phyloP scores from a whole-genome alignment of 2,329 filamentous ascomycete genomes.

The Aspergillus aculeatus region DNA sequence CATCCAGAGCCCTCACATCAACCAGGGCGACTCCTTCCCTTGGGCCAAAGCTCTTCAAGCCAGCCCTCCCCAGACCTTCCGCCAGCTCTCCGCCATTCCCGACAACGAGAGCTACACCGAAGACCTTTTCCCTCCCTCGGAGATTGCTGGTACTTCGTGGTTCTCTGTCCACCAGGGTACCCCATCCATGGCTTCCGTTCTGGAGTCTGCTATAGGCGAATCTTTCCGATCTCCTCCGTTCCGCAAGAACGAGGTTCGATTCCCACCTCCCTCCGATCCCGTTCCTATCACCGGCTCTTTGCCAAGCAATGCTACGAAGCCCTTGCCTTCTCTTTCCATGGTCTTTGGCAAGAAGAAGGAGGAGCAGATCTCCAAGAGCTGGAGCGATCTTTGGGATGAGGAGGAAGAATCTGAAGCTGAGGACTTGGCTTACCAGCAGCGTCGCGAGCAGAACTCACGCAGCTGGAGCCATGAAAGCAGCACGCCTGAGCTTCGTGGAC shows the following conservation, averaged over 20 bases:
- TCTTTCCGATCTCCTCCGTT: constrained; percentile 75
- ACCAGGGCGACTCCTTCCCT: constrained; percentile 77
- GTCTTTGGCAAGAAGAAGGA: constrained; percentile 72
- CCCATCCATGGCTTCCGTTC: constrained; percentile 77
- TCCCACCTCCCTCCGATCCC: constrained; percentile 55
- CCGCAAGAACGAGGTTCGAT: constrained; percentile 41
- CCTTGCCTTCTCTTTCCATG: constrained; percentile 69
- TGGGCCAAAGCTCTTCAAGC: constrained; percentile 90
- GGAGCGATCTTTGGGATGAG: constrained; percentile 98
- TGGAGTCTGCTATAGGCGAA: constrained; percentile 76
- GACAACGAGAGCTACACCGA: constrained; percentile 76
- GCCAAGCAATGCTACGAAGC: constrained; percentile 60
- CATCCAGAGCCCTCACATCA: constrained; percentile 80
- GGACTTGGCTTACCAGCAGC: constrained; percentile 59
- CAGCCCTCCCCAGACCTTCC: constrained; percentile 66
- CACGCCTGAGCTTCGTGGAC: constrained; percentile 48
- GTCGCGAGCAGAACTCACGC: constrained; percentile 64
- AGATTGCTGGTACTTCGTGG: constrained; percentile 66
- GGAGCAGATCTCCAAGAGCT: constrained; percentile 90
- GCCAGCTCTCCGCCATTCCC: constrained; percentile 83
- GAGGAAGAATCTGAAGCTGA: constrained; percentile 69
- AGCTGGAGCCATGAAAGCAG: constrained; percentile 78
- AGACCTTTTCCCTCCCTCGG: constrained; percentile 80
- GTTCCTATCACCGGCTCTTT: constrained; percentile 78
- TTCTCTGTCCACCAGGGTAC: constrained; percentile 74